Base-by-base conservation (phyloP, 805 yeast genomes). In the Candida nemodendra region DNA sequence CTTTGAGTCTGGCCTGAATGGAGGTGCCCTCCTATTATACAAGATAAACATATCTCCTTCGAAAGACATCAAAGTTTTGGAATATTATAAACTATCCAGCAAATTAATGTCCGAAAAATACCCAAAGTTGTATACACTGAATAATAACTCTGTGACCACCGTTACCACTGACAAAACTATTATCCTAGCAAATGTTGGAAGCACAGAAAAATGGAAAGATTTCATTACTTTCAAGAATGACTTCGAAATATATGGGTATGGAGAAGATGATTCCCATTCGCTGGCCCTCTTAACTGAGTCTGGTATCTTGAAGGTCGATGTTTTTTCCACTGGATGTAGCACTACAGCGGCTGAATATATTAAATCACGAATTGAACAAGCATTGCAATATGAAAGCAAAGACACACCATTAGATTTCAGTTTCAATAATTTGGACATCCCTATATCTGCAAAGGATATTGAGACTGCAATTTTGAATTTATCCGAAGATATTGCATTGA, bases 291-390 rank as follows among this genome's bases (percentile, higher is more conserved):
- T 82, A 12, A 73, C 85, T 1, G 70, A 72, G 23, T 69, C 75
- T 16, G 95, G 93, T 4, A 74, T 83, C 1, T 54, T 86, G 25
- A 67, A 78, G 41, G 60, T 87, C 16, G 85, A 81, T 39, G 56
- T 79, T 22, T 66, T 66, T 35, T 45, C 54, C 1, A 61, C 56
- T 5, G 53, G 47, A 2, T 47, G 48, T 1, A 56, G 47, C 4
- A 12, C 22, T 17, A 27, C 44, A 5, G 27, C 40, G 13, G 32
- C 27, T 3, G 43, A 41, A 3, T 69, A 79, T 32, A 67, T 85
- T 23, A 81, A 81, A 54, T 75, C 87, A 0, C 90, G 81, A 50
- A 76, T 91, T 16, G 93, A 84, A 48, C 97, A 90, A 60, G 95
- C 90, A 0, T 76, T 90, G 1, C 83, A 81, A 51, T 84, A 77